These are phyloP conservation scores for Salix suchowensis DNA, from an alignment of 345 rosid genomes.

Conservation along the genomic window DNA sequence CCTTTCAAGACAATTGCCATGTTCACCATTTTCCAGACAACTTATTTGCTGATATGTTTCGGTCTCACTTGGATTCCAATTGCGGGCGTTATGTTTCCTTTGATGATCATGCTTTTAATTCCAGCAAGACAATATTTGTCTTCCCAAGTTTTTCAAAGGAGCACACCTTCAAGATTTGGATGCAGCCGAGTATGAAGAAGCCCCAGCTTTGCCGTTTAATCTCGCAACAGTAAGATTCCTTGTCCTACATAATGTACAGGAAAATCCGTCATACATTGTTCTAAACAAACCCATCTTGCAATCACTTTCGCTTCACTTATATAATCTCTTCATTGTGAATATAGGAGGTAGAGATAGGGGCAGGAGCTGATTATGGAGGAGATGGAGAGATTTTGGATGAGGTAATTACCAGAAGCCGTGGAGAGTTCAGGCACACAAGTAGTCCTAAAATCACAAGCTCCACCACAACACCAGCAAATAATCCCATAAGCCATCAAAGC, in stretches of 20 bases:
- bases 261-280: too few relatives aligned
- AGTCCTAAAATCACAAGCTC: slow-evolving; percentile 31
- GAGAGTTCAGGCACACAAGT: slow-evolving; percentile 28
- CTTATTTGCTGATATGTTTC: slow-evolving; percentile 21
- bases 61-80: slow-evolving; percentile 34
- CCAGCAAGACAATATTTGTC: slow-evolving; percentile 28
- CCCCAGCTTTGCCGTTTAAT: slow-evolving; percentile 27
- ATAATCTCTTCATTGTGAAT: neutral
- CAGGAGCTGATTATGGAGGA: slow-evolving; percentile 14
- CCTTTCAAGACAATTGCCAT: slow-evolving; percentile 26
- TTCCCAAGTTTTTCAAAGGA: slow-evolving; percentile 30
- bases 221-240: slow-evolving; percentile 24
- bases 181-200: slow-evolving; percentile 32
- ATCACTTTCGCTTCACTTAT: neutral
- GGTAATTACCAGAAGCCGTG: slow-evolving; percentile 28
- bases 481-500: slow-evolving; percentile 40
- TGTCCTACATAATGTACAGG: neutral
- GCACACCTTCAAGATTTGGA: slow-evolving; percentile 30
- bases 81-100: slow-evolving; percentile 30
- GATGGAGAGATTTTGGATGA: slow-evolving; percentile 31
- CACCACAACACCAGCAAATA: slow-evolving; percentile 52
- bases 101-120: slow-evolving; percentile 34
- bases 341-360: slow-evolving; percentile 25
- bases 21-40: slow-evolving; percentile 25
- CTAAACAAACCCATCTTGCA: neutral